A percentile compares a stretch with the other conserved stretches of the same genome.
Conservation (phyloP, 1,284 basidiomycete species). For the Fomitopsis schrenkii region DNA sequence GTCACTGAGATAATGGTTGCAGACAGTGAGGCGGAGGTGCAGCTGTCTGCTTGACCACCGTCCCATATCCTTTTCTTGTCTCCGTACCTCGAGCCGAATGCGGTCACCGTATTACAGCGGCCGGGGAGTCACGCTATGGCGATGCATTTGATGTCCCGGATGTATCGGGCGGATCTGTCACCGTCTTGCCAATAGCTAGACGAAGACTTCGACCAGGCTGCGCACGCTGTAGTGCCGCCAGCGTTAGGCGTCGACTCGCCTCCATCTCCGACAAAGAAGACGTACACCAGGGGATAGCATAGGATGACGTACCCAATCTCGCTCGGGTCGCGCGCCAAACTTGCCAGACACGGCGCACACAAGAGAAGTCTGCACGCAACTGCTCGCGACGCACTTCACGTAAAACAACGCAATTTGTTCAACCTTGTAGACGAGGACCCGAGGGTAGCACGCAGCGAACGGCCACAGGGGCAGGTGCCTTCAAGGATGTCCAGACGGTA, state of each 20-base stretch:
- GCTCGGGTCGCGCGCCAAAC: neutral
- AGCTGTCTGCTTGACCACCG: neutral
- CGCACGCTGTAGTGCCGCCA: neutral
- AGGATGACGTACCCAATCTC: neutral
- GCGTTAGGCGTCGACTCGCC: no score
- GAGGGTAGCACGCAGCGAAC: no score
- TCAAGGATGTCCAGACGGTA: no score
- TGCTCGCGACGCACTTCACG: constrained; percentile 5
- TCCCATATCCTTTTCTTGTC: neutral
- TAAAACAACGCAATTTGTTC: constrained; percentile 13
- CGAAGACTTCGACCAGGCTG: neutral
- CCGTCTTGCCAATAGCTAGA: neutral
- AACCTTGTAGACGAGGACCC: no score
- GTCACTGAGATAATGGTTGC: neutral
- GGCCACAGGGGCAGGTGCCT: no score
- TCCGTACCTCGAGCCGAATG: neutral
- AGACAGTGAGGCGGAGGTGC: neutral
- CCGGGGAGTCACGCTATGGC: neutral
- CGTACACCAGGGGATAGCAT: neutral
- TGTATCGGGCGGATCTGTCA: neutral
- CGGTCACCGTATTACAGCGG: neutral
- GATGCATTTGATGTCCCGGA: neutral
- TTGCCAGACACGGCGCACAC: neutral
- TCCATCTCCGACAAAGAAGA: neutral
- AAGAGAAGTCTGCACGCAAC: neutral